phyloP scores from a whole-genome alignment of 2,329 filamentous ascomycete genomes.

The Amauroascus verrucosus region DNA sequence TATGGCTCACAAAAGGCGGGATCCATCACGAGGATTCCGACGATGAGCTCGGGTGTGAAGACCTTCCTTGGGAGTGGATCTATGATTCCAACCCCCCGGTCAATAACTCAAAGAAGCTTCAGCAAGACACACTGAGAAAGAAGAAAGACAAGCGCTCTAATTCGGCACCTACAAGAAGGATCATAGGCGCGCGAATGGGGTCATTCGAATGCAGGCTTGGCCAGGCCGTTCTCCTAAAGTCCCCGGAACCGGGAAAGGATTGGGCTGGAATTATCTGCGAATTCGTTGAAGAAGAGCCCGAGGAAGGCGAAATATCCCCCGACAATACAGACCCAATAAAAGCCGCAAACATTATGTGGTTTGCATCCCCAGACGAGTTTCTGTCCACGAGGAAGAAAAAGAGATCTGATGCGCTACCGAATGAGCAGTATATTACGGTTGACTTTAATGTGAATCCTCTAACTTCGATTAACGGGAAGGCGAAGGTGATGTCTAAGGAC shows the following conservation, averaged over 20 bases:
- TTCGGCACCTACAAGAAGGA: constrained; percentile 36
- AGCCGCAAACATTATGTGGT: constrained; percentile 89
- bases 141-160: constrained; percentile 13
- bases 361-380: constrained; percentile 73
- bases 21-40: constrained; percentile 70
- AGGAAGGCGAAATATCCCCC: constrained; percentile 55
- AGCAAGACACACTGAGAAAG: constrained; percentile 5
- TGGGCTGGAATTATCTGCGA: constrained; percentile 87
- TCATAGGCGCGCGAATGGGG: constrained; percentile 75
- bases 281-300: constrained; percentile 62
- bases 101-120: constrained; percentile 14
- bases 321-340: constrained; percentile 46
- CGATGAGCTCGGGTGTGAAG: constrained; percentile 68
- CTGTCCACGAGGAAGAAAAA: constrained; percentile 76
- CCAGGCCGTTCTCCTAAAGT: constrained; percentile 76
- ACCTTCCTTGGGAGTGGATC: constrained; percentile 70
- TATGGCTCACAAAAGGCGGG: constrained; percentile 50
- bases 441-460: constrained; percentile 81
- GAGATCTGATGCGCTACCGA: constrained; percentile 66
- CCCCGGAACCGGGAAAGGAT: constrained; percentile 72
- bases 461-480: constrained; percentile 81
- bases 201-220: constrained; percentile 69
- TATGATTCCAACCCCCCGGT: constrained; percentile 37
- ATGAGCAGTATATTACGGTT: constrained; percentile 84
- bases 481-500: constrained; percentile 62